These are phyloP conservation scores for Kodamaea ohmeri DNA, from an alignment of 1,139 yeast species.

Conservation along the genomic window DNA sequence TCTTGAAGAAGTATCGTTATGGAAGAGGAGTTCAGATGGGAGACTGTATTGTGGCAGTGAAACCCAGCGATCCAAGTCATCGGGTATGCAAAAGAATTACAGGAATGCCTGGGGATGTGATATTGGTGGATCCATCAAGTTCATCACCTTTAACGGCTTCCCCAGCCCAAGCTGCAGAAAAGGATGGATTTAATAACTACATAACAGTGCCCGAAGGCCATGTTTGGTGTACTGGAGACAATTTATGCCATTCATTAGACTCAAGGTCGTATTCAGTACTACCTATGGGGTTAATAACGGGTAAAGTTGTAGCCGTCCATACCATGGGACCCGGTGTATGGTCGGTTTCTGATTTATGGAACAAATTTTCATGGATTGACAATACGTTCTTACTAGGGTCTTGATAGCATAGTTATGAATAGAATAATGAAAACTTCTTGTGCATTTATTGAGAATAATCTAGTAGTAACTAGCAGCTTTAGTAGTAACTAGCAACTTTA, in stretches of 20 bases:
- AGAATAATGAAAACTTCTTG: conserved; percentile 1
- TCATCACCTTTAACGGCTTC: conserved; percentile 50
- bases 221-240: conserved; percentile 97
- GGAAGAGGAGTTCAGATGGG: conserved; percentile 72
- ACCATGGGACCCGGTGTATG: conserved; percentile 25
- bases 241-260: conserved; percentile 82
- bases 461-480: too few relatives aligned
- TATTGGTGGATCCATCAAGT: conserved; percentile 76
- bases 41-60: conserved; percentile 81
- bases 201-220: conserved; percentile 84
- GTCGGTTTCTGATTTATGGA: conserved; percentile 32
- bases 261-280: conserved; percentile 84
- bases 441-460: too few relatives aligned
- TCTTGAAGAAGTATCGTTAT: conserved; percentile 56
- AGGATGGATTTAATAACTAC: conserved; percentile 55
- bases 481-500: too few relatives aligned
- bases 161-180: conserved; percentile 25
- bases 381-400: conserved; percentile 32
- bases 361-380: conserved; percentile 50
- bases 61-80: conserved; percentile 86
- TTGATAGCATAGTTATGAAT: conserved; percentile 2
- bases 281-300: conserved; percentile 85
- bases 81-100: conserved; percentile 89
- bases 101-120: conserved; percentile 93
- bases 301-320: conserved; percentile 76